Base-by-base conservation (phyloP, 1,139 yeast species). In the Nematodospora anomalae region DNA sequence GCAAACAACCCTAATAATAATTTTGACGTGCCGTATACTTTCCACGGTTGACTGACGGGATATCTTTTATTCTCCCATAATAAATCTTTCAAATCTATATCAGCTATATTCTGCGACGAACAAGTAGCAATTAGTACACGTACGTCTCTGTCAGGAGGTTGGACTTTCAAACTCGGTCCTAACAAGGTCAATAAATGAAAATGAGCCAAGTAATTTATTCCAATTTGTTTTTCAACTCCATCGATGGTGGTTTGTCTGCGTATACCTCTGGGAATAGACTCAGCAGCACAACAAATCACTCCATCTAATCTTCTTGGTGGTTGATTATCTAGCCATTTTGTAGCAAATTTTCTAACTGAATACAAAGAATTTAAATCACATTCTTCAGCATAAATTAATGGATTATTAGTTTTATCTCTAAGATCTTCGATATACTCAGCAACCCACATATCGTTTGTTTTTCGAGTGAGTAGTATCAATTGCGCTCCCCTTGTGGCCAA, bases 131-230 rank as follows among this genome's bases (percentile, higher is more conserved):
- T 49, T 9, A 92, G 59, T 4, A 92, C 77, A 31, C 97, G 69
- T 3, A 92, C 96, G 53, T 90, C 97, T 49, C 98, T 72, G 58
- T 89, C 97, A 0, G 96, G 88, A 1, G 97, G 95, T 60, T 92
- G 98, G 1, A 82, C 83, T 43, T 85, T 76, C 37, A 92, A 65
- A 13, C 95, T 76, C 0, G 98, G 98, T 9, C 81, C 76, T 41
- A 92, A 60, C 26, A 92, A 64, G 2, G 87, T 85, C 43, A 92
- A 64, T 26, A 92, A 67, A 56, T 89, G 97, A 60, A 67, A 86
- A 52, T 88, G 90, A 5, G 83, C 84, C 37, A 83, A 71, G 54
- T 85, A 92, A 59, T 92, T 92, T 25, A 84, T 71, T 2, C 90
- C 96, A 44, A 85, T 72, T 55, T 92, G 97, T 32, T 74, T 59